Percentiles rank a stretch among this genome's conserved stretches.
These are phyloP conservation scores for Cryptococcus neoformans DNA, from an alignment of 1,284 basidiomycete genomes.

Conservation along the genomic window DNA sequence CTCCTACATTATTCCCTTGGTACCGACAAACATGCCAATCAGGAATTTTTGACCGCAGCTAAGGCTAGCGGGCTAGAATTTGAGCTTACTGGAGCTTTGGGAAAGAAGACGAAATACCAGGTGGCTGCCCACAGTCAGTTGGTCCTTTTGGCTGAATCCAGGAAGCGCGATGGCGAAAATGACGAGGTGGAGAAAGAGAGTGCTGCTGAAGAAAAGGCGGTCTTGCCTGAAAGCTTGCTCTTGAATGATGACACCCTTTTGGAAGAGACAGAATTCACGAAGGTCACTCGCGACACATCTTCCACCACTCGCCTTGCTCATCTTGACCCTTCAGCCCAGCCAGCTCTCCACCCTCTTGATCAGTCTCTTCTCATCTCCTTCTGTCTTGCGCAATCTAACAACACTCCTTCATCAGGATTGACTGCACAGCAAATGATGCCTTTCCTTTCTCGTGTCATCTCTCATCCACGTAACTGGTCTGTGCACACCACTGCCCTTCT, in stretches of 20 bases:
- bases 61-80: slow-evolving; percentile 76
- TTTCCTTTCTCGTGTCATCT: slow-evolving; percentile 79
- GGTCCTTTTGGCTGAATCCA: slow-evolving; percentile 87
- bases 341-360: slow-evolving; percentile 81
- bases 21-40: slow-evolving; percentile 74
- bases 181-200: slow-evolving; percentile 8
- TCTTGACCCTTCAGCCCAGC: slow-evolving; percentile 79
- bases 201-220: slow-evolving; percentile 2
- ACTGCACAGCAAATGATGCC: slow-evolving; percentile 86
- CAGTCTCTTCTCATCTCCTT: slow-evolving; percentile 85
- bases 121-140: slow-evolving; percentile 81
- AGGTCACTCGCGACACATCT: slow-evolving; percentile 23
- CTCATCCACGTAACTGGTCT: slow-evolving; percentile 87
- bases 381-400: slow-evolving; percentile 85
- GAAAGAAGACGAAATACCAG: slow-evolving; percentile 94
- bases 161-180: slow-evolving; percentile 52
- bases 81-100: slow-evolving; percentile 88
- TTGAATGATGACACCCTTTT: slow-evolving; percentile 97
- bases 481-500: slow-evolving; percentile 91
- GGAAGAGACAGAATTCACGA: slow-evolving; percentile 87
- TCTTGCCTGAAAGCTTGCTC: slow-evolving; percentile 69
- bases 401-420: slow-evolving; percentile 77
- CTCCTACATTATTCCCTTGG: slow-evolving; percentile 67
- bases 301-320: slow-evolving; percentile 53
- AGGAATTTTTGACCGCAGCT: slow-evolving; percentile 76